Percentiles rank a stretch among this genome's conserved stretches.
Conservation (phyloP, 345 rosid species). For the Gossypium thurberi region DNA sequence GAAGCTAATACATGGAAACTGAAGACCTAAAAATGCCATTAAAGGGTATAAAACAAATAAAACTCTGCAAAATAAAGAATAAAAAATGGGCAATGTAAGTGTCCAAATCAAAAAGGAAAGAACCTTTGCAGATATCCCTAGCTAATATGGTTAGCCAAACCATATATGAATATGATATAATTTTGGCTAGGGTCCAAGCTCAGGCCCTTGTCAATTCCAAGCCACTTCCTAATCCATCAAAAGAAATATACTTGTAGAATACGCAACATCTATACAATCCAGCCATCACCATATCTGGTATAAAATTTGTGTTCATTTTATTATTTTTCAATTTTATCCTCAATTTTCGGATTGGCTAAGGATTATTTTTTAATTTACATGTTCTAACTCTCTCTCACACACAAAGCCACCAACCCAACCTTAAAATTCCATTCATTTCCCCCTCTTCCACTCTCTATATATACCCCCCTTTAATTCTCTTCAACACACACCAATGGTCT, state of each 20-base stretch:
- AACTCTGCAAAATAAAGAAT: too few relatives aligned
- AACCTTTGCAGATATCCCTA: neutral
- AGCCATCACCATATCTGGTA: constrained; percentile 14
- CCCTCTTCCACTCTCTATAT: neutral
- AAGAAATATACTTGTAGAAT: constrained; percentile 23
- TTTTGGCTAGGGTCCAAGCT: too few relatives aligned
- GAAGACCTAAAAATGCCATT: too few relatives aligned
- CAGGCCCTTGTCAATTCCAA: neutral
- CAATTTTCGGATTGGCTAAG: constrained; percentile 15
- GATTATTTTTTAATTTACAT: neutral
- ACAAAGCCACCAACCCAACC: too few relatives aligned
- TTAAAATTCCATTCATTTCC: too few relatives aligned
- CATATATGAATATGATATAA: neutral
- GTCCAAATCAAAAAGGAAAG: neutral
- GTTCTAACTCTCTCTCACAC: too few relatives aligned
- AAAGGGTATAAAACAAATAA: too few relatives aligned
- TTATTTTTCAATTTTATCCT: neutral
- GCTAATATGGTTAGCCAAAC: neutral
- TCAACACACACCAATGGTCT: neutral
- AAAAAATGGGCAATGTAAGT: neutral
- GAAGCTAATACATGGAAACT: too few relatives aligned
- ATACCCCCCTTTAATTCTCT: neutral
- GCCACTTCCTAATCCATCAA: constrained; percentile 7
- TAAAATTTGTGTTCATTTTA: constrained; percentile 1
- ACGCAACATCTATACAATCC: constrained; percentile 26